These are phyloP conservation scores for Solanum gracilifrons DNA, from an alignment of 257 asterid species.

Conservation along the genomic window DNA sequence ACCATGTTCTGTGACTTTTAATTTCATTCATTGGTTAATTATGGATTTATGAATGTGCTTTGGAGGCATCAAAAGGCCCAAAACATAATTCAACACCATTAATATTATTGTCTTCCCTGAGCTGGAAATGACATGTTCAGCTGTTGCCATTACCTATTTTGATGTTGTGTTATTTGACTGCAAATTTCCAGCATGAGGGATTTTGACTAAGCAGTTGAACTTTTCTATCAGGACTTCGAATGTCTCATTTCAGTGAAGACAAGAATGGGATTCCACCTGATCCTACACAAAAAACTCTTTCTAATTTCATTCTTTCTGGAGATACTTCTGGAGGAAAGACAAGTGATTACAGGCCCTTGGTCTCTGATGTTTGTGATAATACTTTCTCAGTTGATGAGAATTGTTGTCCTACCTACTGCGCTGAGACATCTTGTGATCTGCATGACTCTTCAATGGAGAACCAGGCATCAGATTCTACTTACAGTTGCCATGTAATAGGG, in stretches of 20 bases:
- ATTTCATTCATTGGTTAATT: background rate
- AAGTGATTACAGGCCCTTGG: constrained; percentile 14
- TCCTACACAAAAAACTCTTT: constrained; percentile 78
- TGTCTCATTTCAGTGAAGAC: constrained; percentile 73
- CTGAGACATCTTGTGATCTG: constrained; percentile 23
- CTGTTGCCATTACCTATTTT: background rate
- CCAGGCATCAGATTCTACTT: constrained; percentile 21
- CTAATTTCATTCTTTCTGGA: constrained; percentile 41
- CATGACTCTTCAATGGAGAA: constrained; percentile 11
- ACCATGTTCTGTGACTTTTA: background rate
- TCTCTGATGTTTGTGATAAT: constrained; percentile 21
- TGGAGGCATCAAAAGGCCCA: background rate
- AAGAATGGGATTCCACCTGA: constrained; percentile 37
- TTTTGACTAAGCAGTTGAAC: background rate
- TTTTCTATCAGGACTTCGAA: constrained; percentile 54
- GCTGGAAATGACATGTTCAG: background rate
- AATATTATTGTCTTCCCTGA: background rate
- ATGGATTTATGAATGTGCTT: background rate
- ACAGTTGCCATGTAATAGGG: background rate
- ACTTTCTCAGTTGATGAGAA: constrained; percentile 16
- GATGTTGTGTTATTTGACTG: background rate
- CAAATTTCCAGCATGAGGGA: background rate
- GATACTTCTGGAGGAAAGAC: constrained; percentile 22
- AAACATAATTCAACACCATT: background rate
- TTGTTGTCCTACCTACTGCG: constrained; percentile 14